Evolutionary conservation across 75 land plant genomes (phyloP), one percentile per base, ranked within the genome.

Genomic region (Selaginella moellendorffii): DNA sequence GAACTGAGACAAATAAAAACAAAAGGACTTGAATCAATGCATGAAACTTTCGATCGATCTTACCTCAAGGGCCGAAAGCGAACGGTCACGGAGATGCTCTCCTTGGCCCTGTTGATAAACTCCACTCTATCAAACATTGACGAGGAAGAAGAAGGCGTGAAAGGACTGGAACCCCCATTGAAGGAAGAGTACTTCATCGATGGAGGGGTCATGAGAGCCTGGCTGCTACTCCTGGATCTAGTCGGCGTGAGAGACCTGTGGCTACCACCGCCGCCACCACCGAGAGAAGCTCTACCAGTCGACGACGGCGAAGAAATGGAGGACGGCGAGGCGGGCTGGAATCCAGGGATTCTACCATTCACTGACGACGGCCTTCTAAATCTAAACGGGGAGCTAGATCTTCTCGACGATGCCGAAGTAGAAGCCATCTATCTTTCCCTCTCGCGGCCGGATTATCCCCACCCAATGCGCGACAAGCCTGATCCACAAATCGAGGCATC

Each of bases 61-160:
- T 46, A 85, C 88, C 82, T 85, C 70, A 85, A 85, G n/a, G 88
- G 88, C 14, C 88, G 65, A 51, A 79, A 75, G 18, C 81, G 62
- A n/a, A 79, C 81, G 5, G 81, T 79, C 26, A 79, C 81, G 24
- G 68, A 82, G 26, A 85, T 81, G 42, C 73, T 85, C 76, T 85
- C 88, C 67, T 85, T 85, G 1, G 79, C 2, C 52, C 74, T 80
- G 30, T 77, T 76, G 25, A 36, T 36, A 36, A 36, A 36, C 46
- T 36, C 46, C 5, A 36, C 46, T 5, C 46, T 5, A 36, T 36
- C 46, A 14, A 36, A 36, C n/a, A n/a, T n/a, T n/a, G n/a, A n/a
- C n/a, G n/a, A n/a, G n/a, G n/a, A n/a, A 36, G 46, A 36, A 14
- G 46, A 14, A 36, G 46, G 46, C 5, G 46, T 36, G 46, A 36